These are phyloP conservation scores for Psilocybe cubensis DNA, from an alignment of 768 basidiomycete genomes.

Conservation along the genomic window DNA sequence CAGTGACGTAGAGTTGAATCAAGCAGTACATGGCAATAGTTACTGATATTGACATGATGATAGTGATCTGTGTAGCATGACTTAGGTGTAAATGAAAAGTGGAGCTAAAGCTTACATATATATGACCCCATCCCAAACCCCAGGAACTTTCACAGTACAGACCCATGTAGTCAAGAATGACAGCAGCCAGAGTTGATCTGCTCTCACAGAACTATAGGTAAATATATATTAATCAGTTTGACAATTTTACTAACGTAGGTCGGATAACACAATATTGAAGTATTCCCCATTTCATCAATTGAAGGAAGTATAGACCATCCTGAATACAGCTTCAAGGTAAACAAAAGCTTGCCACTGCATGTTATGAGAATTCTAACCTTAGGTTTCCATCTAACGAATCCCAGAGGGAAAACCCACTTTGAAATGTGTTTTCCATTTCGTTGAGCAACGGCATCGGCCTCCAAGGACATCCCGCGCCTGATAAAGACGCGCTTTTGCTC, in stretches of 20 bases:
- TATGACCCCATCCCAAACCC: slow-evolving; percentile 68
- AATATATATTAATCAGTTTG: not conserved
- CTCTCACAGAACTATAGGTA: slow-evolving; percentile 30
- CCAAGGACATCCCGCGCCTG: slow-evolving; percentile 59
- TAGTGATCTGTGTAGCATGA: slow-evolving; percentile 46
- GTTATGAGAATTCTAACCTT: slow-evolving; percentile 34
- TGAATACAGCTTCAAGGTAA: slow-evolving; percentile 23
- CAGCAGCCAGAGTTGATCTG: slow-evolving; percentile 56
- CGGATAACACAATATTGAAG: slow-evolving; percentile 74
- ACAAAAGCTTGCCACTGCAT: not conserved
- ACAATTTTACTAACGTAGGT: slow-evolving; percentile 45
- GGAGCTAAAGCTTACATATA: slow-evolving; percentile 51
- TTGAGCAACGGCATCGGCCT: slow-evolving; percentile 47
- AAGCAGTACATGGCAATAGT: slow-evolving; percentile 80
- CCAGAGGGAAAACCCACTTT: slow-evolving; percentile 75
- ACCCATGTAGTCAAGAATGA: slow-evolving; percentile 63
- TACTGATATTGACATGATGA: slow-evolving; percentile 70
- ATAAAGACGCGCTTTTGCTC: slow-evolving; percentile 66
- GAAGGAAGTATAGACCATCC: slow-evolving; percentile 72
- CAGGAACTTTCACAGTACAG: slow-evolving; percentile 78
- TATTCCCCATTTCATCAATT: slow-evolving; percentile 78
- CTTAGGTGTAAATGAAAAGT: not conserved
- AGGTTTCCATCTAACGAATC: slow-evolving; percentile 65
- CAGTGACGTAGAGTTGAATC: slow-evolving; percentile 68
- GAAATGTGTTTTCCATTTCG: slow-evolving; percentile 47